Evolutionary conservation across 139 green algal species (phyloP).

Genomic region (Chlamydomonas asymmetrica): DNA sequence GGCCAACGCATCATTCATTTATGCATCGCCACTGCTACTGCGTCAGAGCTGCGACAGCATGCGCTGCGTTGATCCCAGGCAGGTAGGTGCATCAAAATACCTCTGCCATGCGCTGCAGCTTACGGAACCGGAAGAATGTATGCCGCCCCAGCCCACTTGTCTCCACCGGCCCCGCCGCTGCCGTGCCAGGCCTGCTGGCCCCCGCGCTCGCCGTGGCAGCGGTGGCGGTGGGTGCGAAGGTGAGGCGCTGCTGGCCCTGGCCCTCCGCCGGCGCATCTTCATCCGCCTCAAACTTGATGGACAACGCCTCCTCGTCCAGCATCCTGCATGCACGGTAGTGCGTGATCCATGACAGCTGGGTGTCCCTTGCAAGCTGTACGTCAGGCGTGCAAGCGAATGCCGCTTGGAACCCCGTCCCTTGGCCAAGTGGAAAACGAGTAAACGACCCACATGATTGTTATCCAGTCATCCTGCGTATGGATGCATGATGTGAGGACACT

Average conservation of each 20-base stretch:
- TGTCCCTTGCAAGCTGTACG: background rate
- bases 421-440: background rate
- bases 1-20: too few species aligned
- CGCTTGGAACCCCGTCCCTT: background rate
- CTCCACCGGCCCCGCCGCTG: constrained; percentile 4
- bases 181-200: background rate
- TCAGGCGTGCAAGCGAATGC: background rate
- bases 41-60: too few species aligned
- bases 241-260: constrained; percentile 24
- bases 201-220: background rate
- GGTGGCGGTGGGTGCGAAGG: background rate
- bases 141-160: constrained; percentile 54
- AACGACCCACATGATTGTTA: too few species aligned
- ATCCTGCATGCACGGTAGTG: constrained; percentile 1
- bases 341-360: background rate
- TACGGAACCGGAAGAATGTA: constrained; percentile 61
- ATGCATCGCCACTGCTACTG: too few species aligned
- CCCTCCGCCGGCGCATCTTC: constrained; percentile 2
- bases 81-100: constrained; percentile 4
- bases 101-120: constrained; percentile 51
- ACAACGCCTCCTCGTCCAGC: constrained; percentile 22
- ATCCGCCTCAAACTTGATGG: constrained; percentile 36
- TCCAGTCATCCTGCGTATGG: background rate
- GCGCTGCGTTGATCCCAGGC: too few species aligned
- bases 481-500: background rate